Base-by-base conservation (phyloP, 1,284 basidiomycete genomes). In the Naganishia sp. region DNA sequence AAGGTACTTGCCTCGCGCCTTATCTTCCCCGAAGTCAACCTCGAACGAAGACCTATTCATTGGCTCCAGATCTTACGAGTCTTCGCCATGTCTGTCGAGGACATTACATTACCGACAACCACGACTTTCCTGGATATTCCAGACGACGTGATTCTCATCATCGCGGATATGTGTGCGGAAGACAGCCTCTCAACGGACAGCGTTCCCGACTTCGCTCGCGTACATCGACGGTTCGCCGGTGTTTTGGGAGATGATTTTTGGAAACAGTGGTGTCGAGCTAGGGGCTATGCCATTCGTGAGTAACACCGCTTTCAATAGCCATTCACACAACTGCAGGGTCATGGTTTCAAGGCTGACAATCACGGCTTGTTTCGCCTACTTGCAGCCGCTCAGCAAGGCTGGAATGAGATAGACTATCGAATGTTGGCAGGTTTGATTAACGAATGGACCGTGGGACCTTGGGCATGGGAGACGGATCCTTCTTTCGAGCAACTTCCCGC, bases 211-310 rank as follows among this genome's bases (percentile, higher is more conserved):
- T 51, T 61, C 35, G 13, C 23, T 21, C 32, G 18, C 3, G 23
- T 61, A 13, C 58, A 61, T 18, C 32, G 58, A 42, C 23, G 58
- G 47, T 51, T 51, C 15, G 7, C 39, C 6, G 47, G 58, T 4
- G 32, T 61, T 13, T 28, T 61, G 39, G 47, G 47, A 39, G 47
- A 61, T 10, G 58, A 61, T 6, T 61, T 61, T 51, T 51, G 58
- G 58, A 51, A 61, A 23, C 45, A 50, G 13, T 60, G 47, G 57
- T 60, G 57, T 42, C 57, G 57, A 1, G 23, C 6, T 10, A 28
- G 21, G 17, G 57, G 57, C 3, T 60, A 41, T 42, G 31, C 46
- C 3, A 60, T 60, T 60, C 57, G 57, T 60, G 17, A 50, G 57
- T 50, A 9, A 7, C 18, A 25, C 21, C 9, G 32, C 35, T 35